Base-by-base conservation (phyloP, 495 filamentous ascomycete species). In the Tricharina praecox region DNA sequence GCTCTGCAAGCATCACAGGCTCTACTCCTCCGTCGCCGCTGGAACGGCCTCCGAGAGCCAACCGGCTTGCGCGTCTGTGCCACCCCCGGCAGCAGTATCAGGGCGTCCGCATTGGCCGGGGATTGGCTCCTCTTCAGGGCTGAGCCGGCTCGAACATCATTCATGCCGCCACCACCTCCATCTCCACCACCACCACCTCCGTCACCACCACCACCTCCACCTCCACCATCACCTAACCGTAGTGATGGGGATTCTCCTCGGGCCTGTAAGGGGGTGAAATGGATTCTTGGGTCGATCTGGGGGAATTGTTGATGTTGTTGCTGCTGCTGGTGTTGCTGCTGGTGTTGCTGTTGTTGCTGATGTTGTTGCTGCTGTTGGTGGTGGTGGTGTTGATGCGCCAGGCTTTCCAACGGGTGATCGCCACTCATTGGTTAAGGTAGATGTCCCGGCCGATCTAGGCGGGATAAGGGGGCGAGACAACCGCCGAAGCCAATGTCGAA, bases 1-100 rank as follows among this genome's bases (percentile, higher is more conserved):
- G 58, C 54, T 9, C 58, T 42, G 35, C 58, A 61, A 25, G 58
- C 57, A 45, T 61, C 58, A 34, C 58, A 61, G 18, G 58, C 58
- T 33, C 58, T 56, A 48, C 58, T 61, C 18, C 58, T 50, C 23
- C 58, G 50, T 16, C 58, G 48, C 41, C 57, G 50, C 28, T 61
- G 58, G 23, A 61, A 61, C 23, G 58, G 57, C 10, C 58, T 56
- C 40, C 39, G 55, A 7, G 53, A 49, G 16, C 53, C 53, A 37
- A 44, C 47, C 30, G 56, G 51, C 13, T 51, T 45, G 13, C 56
- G 55, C 3, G 56, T 59, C 10, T 44, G 50, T 23, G 55, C 51
- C 16, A 58, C 55, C 28, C 59, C 55, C 2, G 56, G 56, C 21
- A 59, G 16, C 19, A 59, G 41, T 32, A 50, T 48, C 25, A 59